Conservation (phyloP, 805 yeast species). For the Cyberlindnera nakhonratchasimensis region DNA sequence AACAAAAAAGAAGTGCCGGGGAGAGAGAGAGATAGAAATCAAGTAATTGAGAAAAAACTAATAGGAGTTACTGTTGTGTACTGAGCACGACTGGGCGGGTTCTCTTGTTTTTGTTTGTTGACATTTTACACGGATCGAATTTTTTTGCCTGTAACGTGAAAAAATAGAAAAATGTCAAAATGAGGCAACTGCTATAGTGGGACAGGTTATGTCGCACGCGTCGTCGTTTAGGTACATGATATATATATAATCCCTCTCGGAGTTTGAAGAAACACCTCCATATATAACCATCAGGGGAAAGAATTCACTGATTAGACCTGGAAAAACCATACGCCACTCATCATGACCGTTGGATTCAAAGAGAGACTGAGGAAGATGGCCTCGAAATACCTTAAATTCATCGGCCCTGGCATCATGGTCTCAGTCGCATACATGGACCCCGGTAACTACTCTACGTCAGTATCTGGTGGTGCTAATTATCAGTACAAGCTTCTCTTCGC, state of each 20-base stretch:
- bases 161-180: slow-evolving; percentile 4
- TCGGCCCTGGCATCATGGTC: slow-evolving; percentile 80
- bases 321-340: no score
- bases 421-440: slow-evolving; percentile 84
- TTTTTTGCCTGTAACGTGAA: neutral
- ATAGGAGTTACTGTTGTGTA: no score
- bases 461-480: slow-evolving; percentile 73
- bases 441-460: slow-evolving; percentile 81
- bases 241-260: no score
- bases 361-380: slow-evolving; percentile 1
- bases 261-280: no score
- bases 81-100: no score
- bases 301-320: no score
- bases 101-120: slow-evolving; percentile 8
- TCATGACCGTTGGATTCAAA: neutral
- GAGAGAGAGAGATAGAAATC: neutral
- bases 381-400: slow-evolving; percentile 51
- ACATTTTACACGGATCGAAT: slow-evolving; percentile 5
- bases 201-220: neutral
- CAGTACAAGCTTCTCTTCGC: slow-evolving; percentile 65
- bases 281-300: no score
- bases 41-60: neutral
- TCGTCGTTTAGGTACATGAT: neutral
- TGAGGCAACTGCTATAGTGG: neutral
- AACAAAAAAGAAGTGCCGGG: no score